Evolutionary conservation across 2,329 filamentous ascomycete species (phyloP).

Genomic region (Periconia sp.): DNA sequence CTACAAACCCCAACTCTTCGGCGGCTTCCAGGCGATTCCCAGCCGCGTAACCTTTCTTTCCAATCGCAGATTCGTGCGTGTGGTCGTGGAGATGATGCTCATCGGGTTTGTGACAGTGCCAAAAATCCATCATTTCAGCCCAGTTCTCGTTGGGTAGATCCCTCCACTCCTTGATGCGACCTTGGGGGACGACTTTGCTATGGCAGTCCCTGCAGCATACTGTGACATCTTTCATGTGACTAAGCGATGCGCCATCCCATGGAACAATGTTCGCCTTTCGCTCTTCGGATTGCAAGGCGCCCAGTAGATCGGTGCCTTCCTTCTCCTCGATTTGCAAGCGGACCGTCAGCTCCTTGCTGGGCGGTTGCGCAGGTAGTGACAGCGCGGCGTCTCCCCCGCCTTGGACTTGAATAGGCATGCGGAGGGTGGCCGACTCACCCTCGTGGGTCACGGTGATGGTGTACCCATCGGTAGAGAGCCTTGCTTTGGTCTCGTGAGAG

Average conservation of each 20-base stretch:
- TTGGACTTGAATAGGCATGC: constrained; percentile 50
- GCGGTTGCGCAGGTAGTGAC: constrained; percentile 50
- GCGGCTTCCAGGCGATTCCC: constrained; percentile 71
- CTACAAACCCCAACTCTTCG: constrained; percentile 72
- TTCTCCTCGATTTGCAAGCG: constrained; percentile 55
- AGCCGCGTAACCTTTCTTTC: constrained; percentile 74
- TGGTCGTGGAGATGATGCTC: constrained; percentile 60
- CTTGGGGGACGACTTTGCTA: constrained; percentile 17
- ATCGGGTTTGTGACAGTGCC: constrained; percentile 95
- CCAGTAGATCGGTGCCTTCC: constrained; percentile 33
- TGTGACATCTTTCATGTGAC: constrained; percentile 17
- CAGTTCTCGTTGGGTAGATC: constrained; percentile 95
- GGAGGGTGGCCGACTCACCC: constrained; percentile 46
- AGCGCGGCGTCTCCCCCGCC: constrained; percentile 50
- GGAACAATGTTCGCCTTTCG: constrained; percentile 43
- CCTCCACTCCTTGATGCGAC: constrained; percentile 66
- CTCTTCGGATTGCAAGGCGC: constrained; percentile 28
- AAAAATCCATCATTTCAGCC: constrained; percentile 99
- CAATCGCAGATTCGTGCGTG: constrained; percentile 32
- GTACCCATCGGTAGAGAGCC: constrained; percentile 48
- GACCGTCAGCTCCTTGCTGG: constrained; percentile 55
- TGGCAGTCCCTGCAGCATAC: constrained; percentile 32
- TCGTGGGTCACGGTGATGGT: constrained; percentile 51
- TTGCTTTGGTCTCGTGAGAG: constrained; percentile 47
- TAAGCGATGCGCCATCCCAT: constrained; percentile 46